These are phyloP conservation scores for Mycena belliarum DNA, from an alignment of 768 basidiomycete species.

Conservation along the genomic window DNA sequence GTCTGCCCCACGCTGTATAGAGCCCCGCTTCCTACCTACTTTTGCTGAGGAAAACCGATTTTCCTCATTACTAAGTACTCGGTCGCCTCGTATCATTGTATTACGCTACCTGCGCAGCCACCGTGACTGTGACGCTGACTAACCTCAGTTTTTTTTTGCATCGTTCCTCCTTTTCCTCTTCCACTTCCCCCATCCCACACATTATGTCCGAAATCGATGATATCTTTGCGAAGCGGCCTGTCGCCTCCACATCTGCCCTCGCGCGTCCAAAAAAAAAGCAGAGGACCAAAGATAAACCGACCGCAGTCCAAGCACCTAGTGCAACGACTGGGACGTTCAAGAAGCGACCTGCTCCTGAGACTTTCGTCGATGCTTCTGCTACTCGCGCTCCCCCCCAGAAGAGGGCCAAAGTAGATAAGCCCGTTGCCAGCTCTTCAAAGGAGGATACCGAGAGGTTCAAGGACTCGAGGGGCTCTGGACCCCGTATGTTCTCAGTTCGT, in stretches of 20 bases:
- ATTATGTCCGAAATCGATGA: constrained; percentile 82
- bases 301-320: constrained; percentile 23
- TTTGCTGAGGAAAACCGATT: too few relatives aligned
- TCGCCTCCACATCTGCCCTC: constrained; percentile 30
- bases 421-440: constrained; percentile 7
- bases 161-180: too few relatives aligned
- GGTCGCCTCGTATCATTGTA: too few relatives aligned
- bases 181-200: too few relatives aligned
- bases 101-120: too few relatives aligned
- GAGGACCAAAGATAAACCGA: constrained; percentile 44
- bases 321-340: constrained; percentile 25
- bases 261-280: constrained; percentile 47
- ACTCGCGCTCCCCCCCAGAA: constrained; percentile 33
- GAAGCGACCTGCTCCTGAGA: constrained; percentile 54
- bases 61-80: too few relatives aligned
- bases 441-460: constrained; percentile 56
- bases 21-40: too few relatives aligned
- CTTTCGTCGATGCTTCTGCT: constrained; percentile 70
- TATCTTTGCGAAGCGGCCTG: constrained; percentile 58
- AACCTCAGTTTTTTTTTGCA: neutral
- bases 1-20: too few relatives aligned
- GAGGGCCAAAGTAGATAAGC: constrained; percentile 36
- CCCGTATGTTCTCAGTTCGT: constrained; percentile 50
- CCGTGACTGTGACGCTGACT: too few relatives aligned
- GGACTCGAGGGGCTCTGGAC: constrained; percentile 74